Percentiles rank a stretch among this genome's conserved stretches.
Evolutionary conservation across 306 rosid species (phyloP).

Genomic region (Hylodesmum podocarpum): DNA sequence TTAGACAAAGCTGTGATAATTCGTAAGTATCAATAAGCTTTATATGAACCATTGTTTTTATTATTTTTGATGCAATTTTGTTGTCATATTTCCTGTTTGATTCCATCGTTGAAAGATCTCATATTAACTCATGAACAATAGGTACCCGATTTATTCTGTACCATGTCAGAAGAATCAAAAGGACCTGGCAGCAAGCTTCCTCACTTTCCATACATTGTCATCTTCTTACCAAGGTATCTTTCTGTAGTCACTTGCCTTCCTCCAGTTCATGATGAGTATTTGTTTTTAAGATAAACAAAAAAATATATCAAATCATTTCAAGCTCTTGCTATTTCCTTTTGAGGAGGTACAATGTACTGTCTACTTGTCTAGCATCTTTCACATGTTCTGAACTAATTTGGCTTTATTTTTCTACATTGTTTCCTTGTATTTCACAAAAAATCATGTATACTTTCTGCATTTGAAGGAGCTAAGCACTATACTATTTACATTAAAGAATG

Average conservation of each 20-base stretch:
- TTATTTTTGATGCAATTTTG: neutral
- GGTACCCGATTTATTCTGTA: conserved; percentile 84
- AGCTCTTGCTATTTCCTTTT: conserved; percentile 8
- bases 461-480: neutral
- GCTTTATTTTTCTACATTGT: neutral
- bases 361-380: neutral
- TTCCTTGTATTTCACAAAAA: neutral
- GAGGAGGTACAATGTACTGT: neutral
- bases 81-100: neutral
- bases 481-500: neutral
- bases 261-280: neutral
- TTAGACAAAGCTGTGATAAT: neutral
- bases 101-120: neutral
- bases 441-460: neutral
- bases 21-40: neutral
- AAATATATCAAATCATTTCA: neutral
- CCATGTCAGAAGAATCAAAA: conserved; percentile 49
- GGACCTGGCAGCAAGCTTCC: conserved; percentile 64
- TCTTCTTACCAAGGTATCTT: conserved; percentile 73
- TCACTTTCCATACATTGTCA: conserved; percentile 73
- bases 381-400: neutral
- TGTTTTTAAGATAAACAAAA: neutral
- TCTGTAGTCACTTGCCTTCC: neutral
- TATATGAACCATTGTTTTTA: neutral
- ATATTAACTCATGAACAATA: conserved; percentile 18